Evolutionary conservation across 257 asterid genomes (phyloP).

Genomic region (Asclepias syriaca): DNA sequence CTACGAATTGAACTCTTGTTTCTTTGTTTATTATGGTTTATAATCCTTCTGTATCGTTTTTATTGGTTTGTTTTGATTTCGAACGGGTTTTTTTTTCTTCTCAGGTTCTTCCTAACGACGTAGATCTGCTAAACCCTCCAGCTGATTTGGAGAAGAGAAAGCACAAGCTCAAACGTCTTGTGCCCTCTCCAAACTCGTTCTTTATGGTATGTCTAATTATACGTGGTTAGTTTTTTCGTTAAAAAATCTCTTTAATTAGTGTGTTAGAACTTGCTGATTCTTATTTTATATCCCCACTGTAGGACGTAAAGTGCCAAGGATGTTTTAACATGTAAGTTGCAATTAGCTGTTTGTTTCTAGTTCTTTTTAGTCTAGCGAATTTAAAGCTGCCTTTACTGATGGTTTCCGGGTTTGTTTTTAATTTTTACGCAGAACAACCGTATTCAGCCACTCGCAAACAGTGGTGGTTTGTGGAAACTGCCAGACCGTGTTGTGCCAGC

Average conservation of each 20-base stretch:
- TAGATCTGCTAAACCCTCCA: constrained; percentile 62
- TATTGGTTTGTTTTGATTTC: neutral
- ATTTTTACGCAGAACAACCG: constrained; percentile 40
- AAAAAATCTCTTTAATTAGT: neutral
- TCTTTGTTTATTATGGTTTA: neutral
- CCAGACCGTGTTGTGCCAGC: constrained; percentile 58
- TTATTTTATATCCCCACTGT: neutral
- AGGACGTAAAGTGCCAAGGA: constrained; percentile 65
- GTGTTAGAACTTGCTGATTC: neutral
- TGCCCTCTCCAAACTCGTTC: constrained; percentile 49
- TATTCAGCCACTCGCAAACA: constrained; percentile 48
- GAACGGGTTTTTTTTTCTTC: neutral
- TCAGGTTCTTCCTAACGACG: constrained; percentile 52
- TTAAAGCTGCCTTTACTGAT: neutral
- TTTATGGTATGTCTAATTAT: constrained; percentile 30
- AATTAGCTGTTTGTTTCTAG: no score
- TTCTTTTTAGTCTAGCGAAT: neutral
- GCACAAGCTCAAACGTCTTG: constrained; percentile 74
- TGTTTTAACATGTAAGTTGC: constrained; percentile 58
- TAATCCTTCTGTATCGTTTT: no score
- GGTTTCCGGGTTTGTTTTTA: neutral
- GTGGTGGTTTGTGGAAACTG: constrained; percentile 58
- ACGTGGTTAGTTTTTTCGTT: neutral
- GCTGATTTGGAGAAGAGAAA: constrained; percentile 69
- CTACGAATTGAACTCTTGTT: neutral